Percentiles rank a stretch among this genome's conserved stretches.
Evolutionary conservation across 495 filamentous ascomycete species (phyloP).

Genomic region (Podospora appendiculata): DNA sequence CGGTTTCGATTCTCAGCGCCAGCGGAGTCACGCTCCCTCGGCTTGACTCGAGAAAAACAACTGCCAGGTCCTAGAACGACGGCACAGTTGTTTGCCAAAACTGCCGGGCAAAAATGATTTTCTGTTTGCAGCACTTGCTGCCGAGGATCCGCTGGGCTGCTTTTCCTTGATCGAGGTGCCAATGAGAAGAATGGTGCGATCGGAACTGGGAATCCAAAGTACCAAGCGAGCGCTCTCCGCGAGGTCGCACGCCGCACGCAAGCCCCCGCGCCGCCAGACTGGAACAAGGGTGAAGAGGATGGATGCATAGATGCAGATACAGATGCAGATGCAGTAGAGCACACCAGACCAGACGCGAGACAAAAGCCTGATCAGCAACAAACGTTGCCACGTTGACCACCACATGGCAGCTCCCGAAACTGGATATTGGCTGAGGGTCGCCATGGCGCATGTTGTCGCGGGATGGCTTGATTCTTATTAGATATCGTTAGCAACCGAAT

Average conservation of each 20-base stretch:
- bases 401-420: background rate
- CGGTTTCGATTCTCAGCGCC: too few species aligned
- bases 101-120: background rate
- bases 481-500: too few species aligned
- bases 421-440: slow-evolving; percentile 1
- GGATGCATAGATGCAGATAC: too few species aligned
- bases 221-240: too few species aligned
- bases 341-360: background rate
- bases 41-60: too few species aligned
- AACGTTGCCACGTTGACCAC: slow-evolving; percentile 1
- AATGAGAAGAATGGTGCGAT: background rate
- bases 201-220: background rate
- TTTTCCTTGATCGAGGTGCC: background rate
- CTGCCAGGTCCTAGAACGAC: too few species aligned
- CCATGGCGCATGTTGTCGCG: background rate
- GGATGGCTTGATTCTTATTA: background rate
- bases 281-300: too few species aligned
- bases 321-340: background rate
- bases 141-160: background rate
- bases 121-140: background rate
- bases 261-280: too few species aligned
- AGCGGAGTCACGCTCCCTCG: too few species aligned
- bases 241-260: too few species aligned
- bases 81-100: background rate
- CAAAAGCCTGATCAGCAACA: background rate